Base-by-base conservation (phyloP, 192 early-diverging fungal genomes). In the Coemansia sp. region DNA sequence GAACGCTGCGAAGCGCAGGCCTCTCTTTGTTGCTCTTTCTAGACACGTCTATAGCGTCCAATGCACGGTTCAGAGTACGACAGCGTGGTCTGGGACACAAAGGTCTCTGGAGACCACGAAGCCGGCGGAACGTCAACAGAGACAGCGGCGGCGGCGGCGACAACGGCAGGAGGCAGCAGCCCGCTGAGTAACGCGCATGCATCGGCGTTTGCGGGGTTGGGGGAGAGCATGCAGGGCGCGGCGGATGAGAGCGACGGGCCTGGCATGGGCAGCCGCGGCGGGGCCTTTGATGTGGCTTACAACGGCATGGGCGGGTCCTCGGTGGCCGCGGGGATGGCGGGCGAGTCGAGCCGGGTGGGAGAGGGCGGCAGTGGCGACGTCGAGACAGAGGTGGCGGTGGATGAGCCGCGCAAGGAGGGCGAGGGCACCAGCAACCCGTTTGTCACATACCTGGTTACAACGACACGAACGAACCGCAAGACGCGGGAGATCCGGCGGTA, bases 321-420 rank as follows among this genome's bases (percentile, higher is more conserved):
- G 35, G 35, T 7, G 33, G 19, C 7, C 9, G 34, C 18, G 19
- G 36, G 37, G 13, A 10, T 27, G 23, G 31, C 38, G 27, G 46
- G 38, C n/a, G 38, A 54, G 34, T 51, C 57, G 20, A 52, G 43
- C 36, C 35, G 36, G 18, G 41, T 23, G 27, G 49, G 42, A 34
- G 44, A 37, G 47, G 16, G 35, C 39, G 23, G n/a, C 38, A 22
- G 40, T 16, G 44, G 35, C 45, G 60, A 72, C 20, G 48, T 65
- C 9, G 55, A 72, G 19, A 72, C 68, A 10, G 47, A 72, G 18
- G 78, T 93, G 17, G 76, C 78, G 0, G 80, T 98, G 8, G 73
- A 59, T 17, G 87, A 92, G 44, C 80, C 94, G 7, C 81, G 86
- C 50, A 98, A 94, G 67, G 88, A 94, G 47, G 85, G 86, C 29